A percentile compares a stretch with the other conserved stretches of the same genome.
phyloP scores from a whole-genome alignment of 768 basidiomycete species.

The Russula griseocarnosa region DNA sequence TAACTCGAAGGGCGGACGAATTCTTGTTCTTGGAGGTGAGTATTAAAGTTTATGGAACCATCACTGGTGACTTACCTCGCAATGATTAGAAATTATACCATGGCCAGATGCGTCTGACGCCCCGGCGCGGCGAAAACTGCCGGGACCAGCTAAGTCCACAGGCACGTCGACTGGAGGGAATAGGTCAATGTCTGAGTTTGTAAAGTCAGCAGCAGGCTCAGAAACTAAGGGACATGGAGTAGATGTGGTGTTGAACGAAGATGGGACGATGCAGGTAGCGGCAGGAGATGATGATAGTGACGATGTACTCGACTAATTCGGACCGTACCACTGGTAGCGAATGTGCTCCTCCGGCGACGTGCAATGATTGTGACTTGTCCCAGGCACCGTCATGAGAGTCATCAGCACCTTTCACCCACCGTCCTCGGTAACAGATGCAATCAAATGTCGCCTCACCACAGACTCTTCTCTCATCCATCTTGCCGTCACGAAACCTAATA shows the following conservation, averaged over 20 bases:
- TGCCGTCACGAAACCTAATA: constrained; percentile 62
- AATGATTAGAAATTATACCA: constrained; percentile 53
- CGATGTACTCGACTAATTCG: background rate
- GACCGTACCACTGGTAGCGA: no score
- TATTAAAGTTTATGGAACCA: background rate
- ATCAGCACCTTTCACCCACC: constrained; percentile 74
- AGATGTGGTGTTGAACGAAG: constrained; percentile 53
- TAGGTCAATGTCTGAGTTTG: constrained; percentile 49
- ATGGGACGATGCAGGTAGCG: constrained; percentile 51
- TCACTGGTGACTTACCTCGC: background rate
- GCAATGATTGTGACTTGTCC: background rate
- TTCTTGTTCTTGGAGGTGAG: constrained; percentile 72
- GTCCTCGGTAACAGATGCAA: constrained; percentile 64
- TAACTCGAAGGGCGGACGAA: constrained; percentile 65
- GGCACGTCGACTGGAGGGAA: constrained; percentile 25
- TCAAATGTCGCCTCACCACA: constrained; percentile 61
- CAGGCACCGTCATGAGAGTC: constrained; percentile 42
- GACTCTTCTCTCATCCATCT: constrained; percentile 54
- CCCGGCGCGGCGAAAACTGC: constrained; percentile 44
- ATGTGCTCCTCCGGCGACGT: no score
- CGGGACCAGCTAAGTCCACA: constrained; percentile 31
- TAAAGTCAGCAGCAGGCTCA: constrained; percentile 35
- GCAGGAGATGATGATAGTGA: constrained; percentile 12
- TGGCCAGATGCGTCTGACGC: constrained; percentile 44
- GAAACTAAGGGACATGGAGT: constrained; percentile 26